Conservation (phyloP, 2,329 filamentous ascomycete species). For the Phaeomoniella chlamydospora region DNA sequence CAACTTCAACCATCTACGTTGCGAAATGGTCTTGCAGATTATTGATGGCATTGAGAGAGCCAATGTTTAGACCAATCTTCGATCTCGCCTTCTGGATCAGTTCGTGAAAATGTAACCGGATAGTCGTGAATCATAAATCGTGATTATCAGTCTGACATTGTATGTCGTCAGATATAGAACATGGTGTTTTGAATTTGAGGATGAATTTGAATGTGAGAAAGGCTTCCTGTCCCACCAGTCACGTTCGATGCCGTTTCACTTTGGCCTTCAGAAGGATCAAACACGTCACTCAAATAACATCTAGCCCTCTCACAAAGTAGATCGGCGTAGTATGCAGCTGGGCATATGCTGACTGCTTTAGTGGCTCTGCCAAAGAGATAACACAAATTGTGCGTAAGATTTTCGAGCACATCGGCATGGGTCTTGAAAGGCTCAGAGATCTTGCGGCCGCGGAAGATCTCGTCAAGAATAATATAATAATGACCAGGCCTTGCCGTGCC, state of each 20-base stretch:
- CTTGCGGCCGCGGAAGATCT: slow-evolving; percentile 41
- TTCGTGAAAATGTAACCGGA: no score
- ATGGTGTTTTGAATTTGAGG: neutral
- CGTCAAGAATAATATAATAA: slow-evolving; percentile 62
- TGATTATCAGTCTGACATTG: no score
- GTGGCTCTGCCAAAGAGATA: slow-evolving; percentile 64
- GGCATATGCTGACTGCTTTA: slow-evolving; percentile 77
- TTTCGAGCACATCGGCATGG: slow-evolving; percentile 59
- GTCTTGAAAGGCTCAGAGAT: no score
- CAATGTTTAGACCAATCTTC: no score
- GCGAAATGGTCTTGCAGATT: no score
- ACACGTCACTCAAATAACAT: slow-evolving; percentile 51
- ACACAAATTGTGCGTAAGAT: slow-evolving; percentile 31
- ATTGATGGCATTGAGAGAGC: no score
- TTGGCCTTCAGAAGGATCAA: slow-evolving; percentile 30
- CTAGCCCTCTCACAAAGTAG: slow-evolving; percentile 66
- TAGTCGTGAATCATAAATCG: no score
- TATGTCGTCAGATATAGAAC: neutral
- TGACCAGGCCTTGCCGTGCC: slow-evolving; percentile 75
- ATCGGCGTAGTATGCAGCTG: slow-evolving; percentile 84
- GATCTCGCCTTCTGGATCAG: no score
- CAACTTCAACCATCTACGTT: no score
- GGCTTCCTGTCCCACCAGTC: no score
- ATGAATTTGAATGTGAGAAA: no score
- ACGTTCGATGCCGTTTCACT: neutral